These are phyloP conservation scores for Houttuynia cordata DNA, from an alignment of 164 flowering plant species.

Conservation along the genomic window DNA sequence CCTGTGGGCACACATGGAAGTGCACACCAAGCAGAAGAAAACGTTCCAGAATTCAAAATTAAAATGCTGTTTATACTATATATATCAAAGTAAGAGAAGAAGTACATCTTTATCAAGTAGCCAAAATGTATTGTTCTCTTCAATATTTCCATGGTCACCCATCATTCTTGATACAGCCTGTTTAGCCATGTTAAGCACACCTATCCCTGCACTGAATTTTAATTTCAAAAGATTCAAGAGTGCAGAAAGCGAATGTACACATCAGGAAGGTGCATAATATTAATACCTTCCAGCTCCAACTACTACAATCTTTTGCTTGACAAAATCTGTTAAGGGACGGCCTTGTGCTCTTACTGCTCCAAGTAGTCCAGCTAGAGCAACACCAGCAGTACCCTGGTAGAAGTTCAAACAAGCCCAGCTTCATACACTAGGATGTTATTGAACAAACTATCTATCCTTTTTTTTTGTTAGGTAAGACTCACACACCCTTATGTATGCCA, in stretches of 20 bases:
- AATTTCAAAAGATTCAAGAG: conserved; percentile 11
- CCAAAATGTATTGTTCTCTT: conserved; percentile 46
- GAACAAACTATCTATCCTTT: too few species aligned
- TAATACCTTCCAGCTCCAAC: conserved; percentile 97
- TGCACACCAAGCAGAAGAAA: too few species aligned
- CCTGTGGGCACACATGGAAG: too few species aligned
- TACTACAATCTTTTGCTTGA: conserved; percentile 89
- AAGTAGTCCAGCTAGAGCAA: conserved; percentile 90
- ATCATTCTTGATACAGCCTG: conserved; percentile 70
- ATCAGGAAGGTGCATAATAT: background rate
- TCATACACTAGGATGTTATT: background rate
- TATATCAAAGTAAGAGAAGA: background rate
- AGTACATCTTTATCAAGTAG: conserved; percentile 85
- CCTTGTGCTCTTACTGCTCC: conserved; percentile 98
- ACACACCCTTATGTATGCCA: too few species aligned
- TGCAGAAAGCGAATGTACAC: background rate
- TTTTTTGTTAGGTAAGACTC: too few species aligned
- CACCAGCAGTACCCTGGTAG: conserved; percentile 97
- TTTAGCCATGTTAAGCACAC: conserved; percentile 73
- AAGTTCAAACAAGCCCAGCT: conserved; percentile 1
- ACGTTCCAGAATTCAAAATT: too few species aligned
- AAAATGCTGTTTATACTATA: too few species aligned
- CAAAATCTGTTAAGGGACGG: conserved; percentile 72
- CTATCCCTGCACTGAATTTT: conserved; percentile 94
- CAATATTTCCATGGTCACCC: conserved; percentile 26